These are phyloP conservation scores for Cladosporium sp. DNA, from an alignment of 2,329 filamentous ascomycete genomes.

Conservation along the genomic window DNA sequence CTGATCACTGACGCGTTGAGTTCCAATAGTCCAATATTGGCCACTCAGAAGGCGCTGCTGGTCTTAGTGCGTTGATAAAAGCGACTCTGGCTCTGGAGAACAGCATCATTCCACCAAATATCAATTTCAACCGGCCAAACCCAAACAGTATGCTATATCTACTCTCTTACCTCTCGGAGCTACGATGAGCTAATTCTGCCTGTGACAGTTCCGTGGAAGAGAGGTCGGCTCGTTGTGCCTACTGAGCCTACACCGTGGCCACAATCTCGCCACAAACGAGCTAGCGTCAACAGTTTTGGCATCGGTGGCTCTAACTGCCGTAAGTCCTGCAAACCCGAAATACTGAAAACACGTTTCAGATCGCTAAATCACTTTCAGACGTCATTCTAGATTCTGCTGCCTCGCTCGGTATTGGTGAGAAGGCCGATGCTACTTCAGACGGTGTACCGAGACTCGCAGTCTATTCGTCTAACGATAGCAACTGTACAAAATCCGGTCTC, in stretches of 20 bases:
- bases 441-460: too few species aligned
- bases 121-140: constrained; percentile 29
- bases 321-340: too few species aligned
- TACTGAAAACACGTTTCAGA: too few species aligned
- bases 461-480: too few species aligned
- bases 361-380: constrained; percentile 20
- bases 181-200: too few species aligned
- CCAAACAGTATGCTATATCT: not conserved
- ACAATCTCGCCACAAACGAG: constrained; percentile 21
- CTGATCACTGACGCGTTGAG: not conserved
- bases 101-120: constrained; percentile 29
- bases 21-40: constrained; percentile 23
- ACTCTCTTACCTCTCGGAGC: too few species aligned
- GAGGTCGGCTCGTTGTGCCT: constrained; percentile 18
- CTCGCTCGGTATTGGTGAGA: too few species aligned
- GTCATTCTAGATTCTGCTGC: constrained; percentile 26
- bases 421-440: too few species aligned
- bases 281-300: constrained; percentile 29
- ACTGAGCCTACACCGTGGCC: constrained; percentile 33
- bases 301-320: constrained; percentile 30
- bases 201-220: too few species aligned
- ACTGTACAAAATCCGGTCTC: not conserved
- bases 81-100: constrained; percentile 28
- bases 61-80: constrained; percentile 23
- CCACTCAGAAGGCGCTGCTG: constrained; percentile 23